These are phyloP conservation scores for Infundibulicybe gibba DNA, from an alignment of 768 basidiomycete genomes.

Conservation along the genomic window DNA sequence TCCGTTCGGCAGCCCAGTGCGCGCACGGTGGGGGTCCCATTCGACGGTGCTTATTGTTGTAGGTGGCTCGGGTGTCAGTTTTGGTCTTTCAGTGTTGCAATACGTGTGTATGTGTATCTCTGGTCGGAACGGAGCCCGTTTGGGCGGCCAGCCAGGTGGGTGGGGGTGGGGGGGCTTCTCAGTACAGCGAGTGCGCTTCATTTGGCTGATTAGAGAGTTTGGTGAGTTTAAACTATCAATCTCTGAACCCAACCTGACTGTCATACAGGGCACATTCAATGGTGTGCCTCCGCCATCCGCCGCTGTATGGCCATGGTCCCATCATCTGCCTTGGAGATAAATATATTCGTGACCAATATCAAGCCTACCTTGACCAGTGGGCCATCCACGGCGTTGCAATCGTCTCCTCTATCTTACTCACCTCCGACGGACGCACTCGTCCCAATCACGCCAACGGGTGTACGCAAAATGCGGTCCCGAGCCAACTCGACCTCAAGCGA, in stretches of 20 bases:
- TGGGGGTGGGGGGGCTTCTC: constrained; percentile 35
- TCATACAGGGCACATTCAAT: constrained; percentile 24
- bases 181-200: constrained; percentile 59
- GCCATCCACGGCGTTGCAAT: constrained; percentile 2
- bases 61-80: constrained; percentile 79
- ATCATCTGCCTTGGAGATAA: constrained; percentile 47
- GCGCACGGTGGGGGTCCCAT: constrained; percentile 56
- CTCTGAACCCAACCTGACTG: constrained; percentile 33
- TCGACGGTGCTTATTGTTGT: constrained; percentile 60
- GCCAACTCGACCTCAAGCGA: neutral
- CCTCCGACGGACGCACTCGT: neutral
- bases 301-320: constrained; percentile 53
- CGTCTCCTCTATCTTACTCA: neutral
- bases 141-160: constrained; percentile 22
- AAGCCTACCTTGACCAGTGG: neutral
- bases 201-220: constrained; percentile 78
- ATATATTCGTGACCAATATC: constrained; percentile 69
- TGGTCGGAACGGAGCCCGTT: constrained; percentile 14
- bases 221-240: constrained; percentile 36
- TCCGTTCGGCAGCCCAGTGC: constrained; percentile 62
- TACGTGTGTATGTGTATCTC: constrained; percentile 57
- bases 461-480: neutral
- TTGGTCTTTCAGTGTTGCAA: constrained; percentile 63
- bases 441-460: neutral
- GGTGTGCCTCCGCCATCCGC: constrained; percentile 68